Evolutionary conservation across 192 early-diverging fungal genomes (phyloP).

Genomic region (Jimgerdemannia lactiflua): DNA sequence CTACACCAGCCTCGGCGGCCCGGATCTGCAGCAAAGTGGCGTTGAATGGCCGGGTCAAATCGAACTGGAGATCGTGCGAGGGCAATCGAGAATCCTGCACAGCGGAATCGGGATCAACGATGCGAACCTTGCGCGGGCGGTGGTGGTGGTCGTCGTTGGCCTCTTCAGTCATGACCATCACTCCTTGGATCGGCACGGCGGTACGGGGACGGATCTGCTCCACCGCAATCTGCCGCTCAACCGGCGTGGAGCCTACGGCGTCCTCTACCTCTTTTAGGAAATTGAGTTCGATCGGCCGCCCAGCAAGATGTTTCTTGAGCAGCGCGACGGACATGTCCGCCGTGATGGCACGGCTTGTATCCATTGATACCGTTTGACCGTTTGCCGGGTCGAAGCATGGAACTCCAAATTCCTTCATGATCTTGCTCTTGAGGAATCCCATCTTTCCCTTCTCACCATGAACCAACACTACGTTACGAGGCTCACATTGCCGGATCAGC

Average conservation of each 20-base stretch:
- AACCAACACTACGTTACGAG: conserved; percentile 89
- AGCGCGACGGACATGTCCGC: conserved; percentile 49
- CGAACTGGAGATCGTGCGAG: conserved; percentile 33
- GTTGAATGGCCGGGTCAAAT: conserved; percentile 32
- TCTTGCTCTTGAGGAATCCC: conserved; percentile 76
- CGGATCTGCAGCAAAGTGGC: conserved; percentile 20
- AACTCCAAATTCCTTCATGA: conserved; percentile 80
- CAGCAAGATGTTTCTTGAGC: conserved; percentile 38
- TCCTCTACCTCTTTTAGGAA: conserved; percentile 15
- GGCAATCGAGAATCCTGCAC: conserved; percentile 25
- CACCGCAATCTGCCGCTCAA: conserved; percentile 20
- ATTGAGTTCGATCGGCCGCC: conserved; percentile 4
- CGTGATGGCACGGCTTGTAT: conserved; percentile 64
- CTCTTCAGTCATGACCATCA: conserved; percentile 39
- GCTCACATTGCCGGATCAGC: conserved; percentile 86
- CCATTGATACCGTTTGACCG: conserved; percentile 69
- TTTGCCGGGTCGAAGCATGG: conserved; percentile 89
- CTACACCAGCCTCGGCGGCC: conserved; percentile 20
- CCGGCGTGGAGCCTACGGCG: conserved; percentile 19
- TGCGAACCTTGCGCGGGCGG: conserved; percentile 10
- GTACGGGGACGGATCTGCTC: conserved; percentile 3
- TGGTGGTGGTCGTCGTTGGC: neutral
- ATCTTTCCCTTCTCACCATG: conserved; percentile 94
- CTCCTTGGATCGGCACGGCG: conserved; percentile 35
- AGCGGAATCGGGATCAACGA: conserved; percentile 34